A percentile compares a stretch with the other conserved stretches of the same genome.
Evolutionary conservation across 2,329 filamentous ascomycete species (phyloP).

Genomic region (Paraconiothyrium brasiliense): DNA sequence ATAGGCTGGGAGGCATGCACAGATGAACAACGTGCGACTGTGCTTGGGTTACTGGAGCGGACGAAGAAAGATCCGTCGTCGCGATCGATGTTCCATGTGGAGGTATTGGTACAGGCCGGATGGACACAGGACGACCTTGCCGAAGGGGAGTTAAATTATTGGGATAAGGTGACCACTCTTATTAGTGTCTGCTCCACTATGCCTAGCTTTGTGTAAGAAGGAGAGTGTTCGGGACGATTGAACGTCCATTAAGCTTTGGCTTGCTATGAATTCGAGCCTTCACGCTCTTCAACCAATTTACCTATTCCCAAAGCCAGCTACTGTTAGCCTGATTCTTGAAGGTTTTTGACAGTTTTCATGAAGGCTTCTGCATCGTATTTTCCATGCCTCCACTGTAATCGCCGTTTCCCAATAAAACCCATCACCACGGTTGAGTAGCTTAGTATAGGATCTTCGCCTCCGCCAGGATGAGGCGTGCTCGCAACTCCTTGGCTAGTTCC

Average conservation of each 20-base stretch:
- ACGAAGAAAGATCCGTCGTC: slow-evolving; percentile 21
- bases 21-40: slow-evolving; percentile 35
- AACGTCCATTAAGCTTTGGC: too few relatives aligned
- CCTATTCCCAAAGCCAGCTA: too few relatives aligned
- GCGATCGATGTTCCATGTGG: slow-evolving; percentile 22
- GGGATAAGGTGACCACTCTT: slow-evolving; percentile 23
- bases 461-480: too few relatives aligned
- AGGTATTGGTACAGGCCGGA: slow-evolving; percentile 22
- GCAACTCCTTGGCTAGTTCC: too few relatives aligned
- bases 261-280: not conserved
- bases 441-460: too few relatives aligned
- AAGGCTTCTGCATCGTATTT: too few relatives aligned
- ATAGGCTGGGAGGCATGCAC: slow-evolving; percentile 41
- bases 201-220: slow-evolving; percentile 26
- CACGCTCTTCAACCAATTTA: too few relatives aligned
- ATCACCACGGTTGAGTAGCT: too few relatives aligned
- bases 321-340: too few relatives aligned
- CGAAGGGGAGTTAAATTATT: slow-evolving; percentile 21
- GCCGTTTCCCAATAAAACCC: too few relatives aligned
- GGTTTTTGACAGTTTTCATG: too few relatives aligned
- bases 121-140: slow-evolving; percentile 33
- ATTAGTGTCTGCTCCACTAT: slow-evolving; percentile 25
- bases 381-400: too few relatives aligned
- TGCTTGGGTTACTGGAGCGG: slow-evolving; percentile 25
- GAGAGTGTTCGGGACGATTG: not conserved